Percentiles rank a stretch among this genome's conserved stretches.
Evolutionary conservation across 164 flowering plant genomes (phyloP).

Genomic region (Umbellularia californica): DNA sequence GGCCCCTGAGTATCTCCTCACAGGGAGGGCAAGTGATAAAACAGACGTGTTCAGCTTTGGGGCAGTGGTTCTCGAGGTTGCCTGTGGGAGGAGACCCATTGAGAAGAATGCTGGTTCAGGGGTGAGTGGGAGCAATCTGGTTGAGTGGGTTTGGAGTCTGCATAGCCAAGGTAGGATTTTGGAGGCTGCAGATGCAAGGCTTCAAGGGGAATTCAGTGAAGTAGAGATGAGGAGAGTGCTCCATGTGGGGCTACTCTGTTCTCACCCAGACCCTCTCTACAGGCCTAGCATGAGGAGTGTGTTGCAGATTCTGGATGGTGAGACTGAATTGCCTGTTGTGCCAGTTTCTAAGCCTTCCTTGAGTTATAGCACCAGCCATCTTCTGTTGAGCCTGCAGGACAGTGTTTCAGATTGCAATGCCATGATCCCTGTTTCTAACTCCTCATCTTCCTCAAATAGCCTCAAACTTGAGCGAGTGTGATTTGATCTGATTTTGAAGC

Average conservation of each 20-base stretch:
- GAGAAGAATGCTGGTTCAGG: conserved; percentile 39
- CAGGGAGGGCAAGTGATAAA: conserved; percentile 81
- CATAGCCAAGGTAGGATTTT: conserved; percentile 55
- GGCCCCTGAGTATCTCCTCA: conserved; percentile 81
- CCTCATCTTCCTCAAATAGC: conserved; percentile 50
- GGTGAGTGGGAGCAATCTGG: conserved; percentile 47
- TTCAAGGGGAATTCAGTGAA: conserved; percentile 52
- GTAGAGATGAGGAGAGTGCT: conserved; percentile 63
- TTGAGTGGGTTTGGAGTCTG: conserved; percentile 89
- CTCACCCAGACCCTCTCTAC: conserved; percentile 68
- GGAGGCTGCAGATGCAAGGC: conserved; percentile 54
- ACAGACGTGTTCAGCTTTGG: conserved; percentile 93
- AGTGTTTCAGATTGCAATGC: conserved; percentile 74
- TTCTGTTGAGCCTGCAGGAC: conserved; percentile 69
- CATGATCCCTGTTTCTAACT: conserved; percentile 38
- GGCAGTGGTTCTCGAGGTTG: conserved; percentile 83
- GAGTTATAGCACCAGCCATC: conserved; percentile 62
- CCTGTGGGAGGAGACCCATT: conserved; percentile 75
- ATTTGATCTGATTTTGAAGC: background rate
- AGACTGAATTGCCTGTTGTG: conserved; percentile 62
- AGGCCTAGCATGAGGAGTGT: conserved; percentile 84
- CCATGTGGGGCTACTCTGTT: conserved; percentile 70
- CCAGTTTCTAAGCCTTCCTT: conserved; percentile 58
- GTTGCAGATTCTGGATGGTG: conserved; percentile 77
- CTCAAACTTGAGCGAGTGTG: conserved; percentile 6